Conservation (phyloP, 352 stramenopile genomes). For the Phytophthora meadii region DNA sequence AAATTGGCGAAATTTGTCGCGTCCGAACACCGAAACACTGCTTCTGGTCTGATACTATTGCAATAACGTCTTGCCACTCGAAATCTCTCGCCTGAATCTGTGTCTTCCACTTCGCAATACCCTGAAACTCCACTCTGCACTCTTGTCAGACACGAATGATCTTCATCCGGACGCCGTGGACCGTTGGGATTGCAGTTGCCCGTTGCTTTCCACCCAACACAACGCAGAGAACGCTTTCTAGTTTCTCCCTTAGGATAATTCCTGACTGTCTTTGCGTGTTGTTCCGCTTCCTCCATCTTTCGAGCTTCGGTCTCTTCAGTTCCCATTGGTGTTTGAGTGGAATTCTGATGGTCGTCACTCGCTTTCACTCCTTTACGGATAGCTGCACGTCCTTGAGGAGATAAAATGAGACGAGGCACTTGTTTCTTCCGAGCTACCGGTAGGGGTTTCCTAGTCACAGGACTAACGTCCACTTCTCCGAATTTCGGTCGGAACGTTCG, state of each 20-base stretch:
- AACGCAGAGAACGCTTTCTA: constrained; percentile 10
- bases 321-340: neutral
- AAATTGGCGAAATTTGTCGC: constrained; percentile 48
- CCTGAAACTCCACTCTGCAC: constrained; percentile 33
- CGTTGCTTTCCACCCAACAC: constrained; percentile 32
- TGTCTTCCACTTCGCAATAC: constrained; percentile 54
- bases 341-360: constrained; percentile 5
- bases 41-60: constrained; percentile 30
- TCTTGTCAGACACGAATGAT: constrained; percentile 22
- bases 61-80: constrained; percentile 39
- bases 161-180: constrained; percentile 11
- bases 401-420: constrained; percentile 18
- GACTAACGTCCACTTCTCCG: constrained; percentile 16
- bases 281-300: constrained; percentile 8
- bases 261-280: constrained; percentile 15
- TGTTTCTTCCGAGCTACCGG: constrained; percentile 11
- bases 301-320: neutral
- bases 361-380: constrained; percentile 10
- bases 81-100: constrained; percentile 28
- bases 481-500: constrained; percentile 23
- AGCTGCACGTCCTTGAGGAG: constrained; percentile 12
- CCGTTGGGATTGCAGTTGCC: constrained; percentile 28
- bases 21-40: constrained; percentile 47
- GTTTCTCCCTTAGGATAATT: constrained; percentile 15
- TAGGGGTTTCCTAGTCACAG: constrained; percentile 15